phyloP scores from a whole-genome alignment of 83 land plant genomes.

The Isoetes engelmannii region DNA sequence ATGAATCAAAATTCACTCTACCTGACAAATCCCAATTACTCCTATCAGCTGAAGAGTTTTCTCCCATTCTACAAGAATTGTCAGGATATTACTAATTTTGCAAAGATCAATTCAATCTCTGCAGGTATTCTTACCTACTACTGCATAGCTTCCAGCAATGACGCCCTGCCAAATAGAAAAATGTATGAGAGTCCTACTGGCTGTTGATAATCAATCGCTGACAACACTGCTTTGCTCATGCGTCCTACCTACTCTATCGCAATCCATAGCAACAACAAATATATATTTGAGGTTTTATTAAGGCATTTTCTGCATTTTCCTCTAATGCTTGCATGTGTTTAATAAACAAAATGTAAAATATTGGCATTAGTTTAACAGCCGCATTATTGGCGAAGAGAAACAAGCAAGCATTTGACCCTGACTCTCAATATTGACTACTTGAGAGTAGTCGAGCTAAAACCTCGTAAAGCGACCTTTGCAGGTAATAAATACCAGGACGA shows the following conservation, averaged over 20 bases:
- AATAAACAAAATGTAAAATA: neutral
- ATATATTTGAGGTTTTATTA: neutral
- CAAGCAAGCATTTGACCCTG: no score
- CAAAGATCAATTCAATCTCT: neutral
- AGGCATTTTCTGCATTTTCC: neutral
- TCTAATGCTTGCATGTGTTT: neutral
- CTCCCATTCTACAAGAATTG: constrained; percentile 76
- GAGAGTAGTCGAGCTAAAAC: no score
- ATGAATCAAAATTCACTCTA: constrained; percentile 13
- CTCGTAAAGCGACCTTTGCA: no score
- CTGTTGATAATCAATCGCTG: no score
- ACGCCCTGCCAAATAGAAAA: constrained; percentile 43
- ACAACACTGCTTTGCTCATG: no score
- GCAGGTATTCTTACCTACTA: constrained; percentile 42
- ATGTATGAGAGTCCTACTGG: no score
- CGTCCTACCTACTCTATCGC: neutral
- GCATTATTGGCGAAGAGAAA: no score
- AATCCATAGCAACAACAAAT: constrained; percentile 5
- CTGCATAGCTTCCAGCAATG: constrained; percentile 50
- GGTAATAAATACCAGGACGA: no score
- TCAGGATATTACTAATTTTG: neutral
- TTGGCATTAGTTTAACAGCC: no score
- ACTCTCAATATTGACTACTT: no score
- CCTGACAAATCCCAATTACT: constrained; percentile 70
- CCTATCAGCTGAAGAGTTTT: constrained; percentile 77